These are phyloP conservation scores for Phialemoniopsis sp. DNA, from an alignment of 2,329 filamentous ascomycete genomes.

Conservation along the genomic window DNA sequence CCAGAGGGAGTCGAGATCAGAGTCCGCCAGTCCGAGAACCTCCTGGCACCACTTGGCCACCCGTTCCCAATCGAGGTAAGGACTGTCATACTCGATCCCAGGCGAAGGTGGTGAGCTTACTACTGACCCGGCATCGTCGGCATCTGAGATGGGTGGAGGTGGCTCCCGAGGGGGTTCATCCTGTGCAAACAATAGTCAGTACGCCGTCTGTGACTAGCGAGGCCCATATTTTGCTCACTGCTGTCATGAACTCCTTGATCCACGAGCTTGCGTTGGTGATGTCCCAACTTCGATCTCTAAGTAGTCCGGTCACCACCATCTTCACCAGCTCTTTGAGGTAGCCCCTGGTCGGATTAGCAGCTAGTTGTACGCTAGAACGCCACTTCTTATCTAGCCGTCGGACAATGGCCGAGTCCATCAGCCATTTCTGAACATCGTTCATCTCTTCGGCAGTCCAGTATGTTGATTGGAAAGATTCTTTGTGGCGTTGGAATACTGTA, in stretches of 20 bases:
- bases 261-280: too few relatives aligned
- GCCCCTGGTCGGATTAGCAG: constrained; percentile 7
- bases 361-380: constrained; percentile 9
- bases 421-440: constrained; percentile 11
- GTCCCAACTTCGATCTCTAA: too few relatives aligned
- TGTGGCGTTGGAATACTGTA: constrained; percentile 9
- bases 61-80: constrained; percentile 7
- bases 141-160: too few relatives aligned
- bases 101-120: too few relatives aligned
- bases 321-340: constrained; percentile 4
- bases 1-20: constrained; percentile 14
- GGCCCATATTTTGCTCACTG: too few relatives aligned
- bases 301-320: too few relatives aligned
- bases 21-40: constrained; percentile 4
- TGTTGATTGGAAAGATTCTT: constrained; percentile 4
- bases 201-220: too few relatives aligned
- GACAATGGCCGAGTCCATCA: constrained; percentile 12
- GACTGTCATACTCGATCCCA: too few relatives aligned
- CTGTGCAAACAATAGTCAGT: too few relatives aligned
- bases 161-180: too few relatives aligned
- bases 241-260: too few relatives aligned
- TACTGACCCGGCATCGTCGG: too few relatives aligned
- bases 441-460: constrained; percentile 12
- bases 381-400: constrained; percentile 13
- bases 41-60: constrained; percentile 11